Conservation (phyloP, 2,329 filamentous ascomycete species). For the Neoascochyta sp. region DNA sequence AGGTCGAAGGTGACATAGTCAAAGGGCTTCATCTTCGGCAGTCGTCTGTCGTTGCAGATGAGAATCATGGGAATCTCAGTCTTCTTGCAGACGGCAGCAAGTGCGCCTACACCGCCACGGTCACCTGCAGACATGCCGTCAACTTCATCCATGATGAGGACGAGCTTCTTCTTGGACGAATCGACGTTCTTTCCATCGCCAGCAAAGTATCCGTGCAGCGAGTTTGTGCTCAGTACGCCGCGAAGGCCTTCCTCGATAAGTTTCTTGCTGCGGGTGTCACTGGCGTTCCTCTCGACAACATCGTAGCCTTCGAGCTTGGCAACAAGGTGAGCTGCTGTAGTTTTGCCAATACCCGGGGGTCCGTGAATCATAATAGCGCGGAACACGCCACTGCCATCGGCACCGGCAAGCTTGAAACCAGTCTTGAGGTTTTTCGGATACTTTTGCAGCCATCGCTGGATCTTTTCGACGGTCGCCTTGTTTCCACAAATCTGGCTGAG, state of each 20-base stretch:
- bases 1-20: conserved; percentile 81
- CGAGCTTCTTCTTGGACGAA: conserved; percentile 80
- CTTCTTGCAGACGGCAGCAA: conserved; percentile 93
- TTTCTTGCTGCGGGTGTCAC: conserved; percentile 93
- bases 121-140: conserved; percentile 98
- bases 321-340: conserved; percentile 90
- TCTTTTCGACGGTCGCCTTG: conserved; percentile 82
- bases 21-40: conserved; percentile 98
- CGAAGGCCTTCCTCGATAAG: conserved; percentile 83
- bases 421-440: conserved; percentile 77
- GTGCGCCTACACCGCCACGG: conserved; percentile 87
- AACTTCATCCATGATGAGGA: conserved; percentile 98
- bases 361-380: conserved; percentile 94
- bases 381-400: conserved; percentile 77
- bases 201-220: conserved; percentile 85
- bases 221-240: conserved; percentile 91
- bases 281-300: conserved; percentile 91
- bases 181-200: conserved; percentile 79
- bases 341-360: conserved; percentile 95
- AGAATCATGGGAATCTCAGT: conserved; percentile 91
- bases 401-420: conserved; percentile 75
- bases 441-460: conserved; percentile 79
- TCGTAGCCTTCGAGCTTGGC: conserved; percentile 92
- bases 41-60: conserved; percentile 90
- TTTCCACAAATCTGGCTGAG: conserved; percentile 92